Conservation (phyloP, 2,329 filamentous ascomycete species). For the Fusarium citri region DNA sequence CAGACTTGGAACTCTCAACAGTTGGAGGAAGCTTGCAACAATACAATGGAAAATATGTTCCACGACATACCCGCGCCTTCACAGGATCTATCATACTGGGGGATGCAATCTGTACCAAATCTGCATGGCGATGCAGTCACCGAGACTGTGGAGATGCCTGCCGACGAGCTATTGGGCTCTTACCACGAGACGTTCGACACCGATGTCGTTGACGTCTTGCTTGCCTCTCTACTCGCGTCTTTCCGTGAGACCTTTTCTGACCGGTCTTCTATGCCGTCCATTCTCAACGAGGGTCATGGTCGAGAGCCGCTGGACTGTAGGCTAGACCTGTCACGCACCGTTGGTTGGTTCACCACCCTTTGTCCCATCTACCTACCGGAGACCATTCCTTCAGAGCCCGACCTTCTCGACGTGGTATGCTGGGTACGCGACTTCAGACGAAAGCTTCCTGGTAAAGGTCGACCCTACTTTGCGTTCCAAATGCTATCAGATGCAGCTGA, state of each 20-base stretch:
- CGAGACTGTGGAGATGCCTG: not conserved
- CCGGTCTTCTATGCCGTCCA: constrained; percentile 37
- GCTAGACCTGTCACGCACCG: constrained; percentile 49
- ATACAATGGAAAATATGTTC: constrained; percentile 34
- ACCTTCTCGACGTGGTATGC: constrained; percentile 31
- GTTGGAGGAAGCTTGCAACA: not conserved
- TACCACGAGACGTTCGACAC: constrained; percentile 44
- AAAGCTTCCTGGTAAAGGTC: constrained; percentile 39
- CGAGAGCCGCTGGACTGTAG: constrained; percentile 46
- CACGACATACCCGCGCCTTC: constrained; percentile 15
- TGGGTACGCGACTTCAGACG: constrained; percentile 41
- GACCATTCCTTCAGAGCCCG: constrained; percentile 11
- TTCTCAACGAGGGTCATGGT: constrained; percentile 53
- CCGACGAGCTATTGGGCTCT: not conserved
- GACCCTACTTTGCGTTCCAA: constrained; percentile 31
- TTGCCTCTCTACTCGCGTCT: constrained; percentile 45
- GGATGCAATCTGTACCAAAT: constrained; percentile 33
- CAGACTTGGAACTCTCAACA: constrained; percentile 53
- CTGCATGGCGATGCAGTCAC: constrained; percentile 28
- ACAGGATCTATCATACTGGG: constrained; percentile 41
- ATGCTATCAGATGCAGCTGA: not conserved
- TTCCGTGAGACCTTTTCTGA: constrained; percentile 48
- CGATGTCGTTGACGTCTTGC: constrained; percentile 50
- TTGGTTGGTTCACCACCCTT: constrained; percentile 55
- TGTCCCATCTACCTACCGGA: constrained; percentile 34